A percentile compares a stretch with the other conserved stretches of the same genome.
These are phyloP conservation scores for Xylariomycetidae sp. DNA, from an alignment of 2,329 filamentous ascomycete species.

Conservation along the genomic window DNA sequence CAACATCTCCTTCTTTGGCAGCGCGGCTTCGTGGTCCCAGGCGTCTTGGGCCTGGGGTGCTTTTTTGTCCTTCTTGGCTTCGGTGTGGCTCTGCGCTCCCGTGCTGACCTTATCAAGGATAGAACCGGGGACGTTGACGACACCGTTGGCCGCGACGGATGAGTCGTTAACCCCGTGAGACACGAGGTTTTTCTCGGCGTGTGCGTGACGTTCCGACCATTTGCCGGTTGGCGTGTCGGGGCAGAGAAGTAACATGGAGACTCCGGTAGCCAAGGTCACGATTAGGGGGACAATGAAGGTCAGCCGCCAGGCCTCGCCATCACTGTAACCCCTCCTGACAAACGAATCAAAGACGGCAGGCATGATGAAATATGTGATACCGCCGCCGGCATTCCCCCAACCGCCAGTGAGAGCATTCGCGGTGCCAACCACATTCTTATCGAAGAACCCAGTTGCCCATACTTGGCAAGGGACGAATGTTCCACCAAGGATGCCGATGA, in stretches of 20 bases:
- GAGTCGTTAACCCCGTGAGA: conserved; percentile 32
- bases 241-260: conserved; percentile 66
- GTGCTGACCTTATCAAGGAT: conserved; percentile 38
- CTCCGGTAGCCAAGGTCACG: conserved; percentile 59
- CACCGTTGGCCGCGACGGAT: conserved; percentile 22
- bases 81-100: conserved; percentile 37
- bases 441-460: conserved; percentile 89
- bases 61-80: conserved; percentile 31
- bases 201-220: conserved; percentile 67
- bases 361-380: conserved; percentile 92
- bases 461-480: conserved; percentile 84
- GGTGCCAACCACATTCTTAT: conserved; percentile 85
- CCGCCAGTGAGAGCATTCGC: conserved; percentile 82
- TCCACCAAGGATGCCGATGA: conserved; percentile 72
- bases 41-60: conserved; percentile 1
- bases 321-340: conserved; percentile 52
- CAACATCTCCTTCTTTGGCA: conserved; percentile 46
- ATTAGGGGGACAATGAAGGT: conserved; percentile 80
- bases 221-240: conserved; percentile 77
- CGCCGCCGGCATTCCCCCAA: conserved; percentile 81
- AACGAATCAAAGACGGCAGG: conserved; percentile 81
- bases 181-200: conserved; percentile 46
- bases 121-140: conserved; percentile 46
- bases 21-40: conserved; percentile 38
- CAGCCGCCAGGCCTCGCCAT: conserved; percentile 74